Base-by-base conservation (phyloP, 179 eudicot species). In the Silene noctiflora region DNA sequence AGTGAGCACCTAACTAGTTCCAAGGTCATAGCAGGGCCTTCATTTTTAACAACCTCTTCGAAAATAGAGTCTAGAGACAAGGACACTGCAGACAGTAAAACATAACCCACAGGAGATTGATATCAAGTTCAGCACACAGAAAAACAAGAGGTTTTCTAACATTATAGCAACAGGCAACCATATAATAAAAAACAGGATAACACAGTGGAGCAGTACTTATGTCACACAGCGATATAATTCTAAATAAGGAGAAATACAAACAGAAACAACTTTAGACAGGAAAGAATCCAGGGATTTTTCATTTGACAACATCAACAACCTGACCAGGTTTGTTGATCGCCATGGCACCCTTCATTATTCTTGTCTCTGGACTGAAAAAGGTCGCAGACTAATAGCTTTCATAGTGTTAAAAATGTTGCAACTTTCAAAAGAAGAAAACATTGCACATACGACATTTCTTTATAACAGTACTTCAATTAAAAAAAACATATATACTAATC, bases 31-130 rank as follows among this genome's bases (percentile, higher is more conserved):
- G 75, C 83, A 77, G 85, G 85, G 63, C 90, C 97, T 78, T 87
- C 88, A 74, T 81, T 86, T 78, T 91, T 93, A 29, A 91, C 85
- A 73, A 91, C 90, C 89, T 93, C 96, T 71, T 89, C 89, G 71
- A 85, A 90, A 60, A 95, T 89, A 66, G 81, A 82, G 74, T 88
- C 84, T 76, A 90, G 78, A 58, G 92, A 86, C 75, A 89, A 73
- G 31, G 91, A 86, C 74, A 81, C 99, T 93, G 96, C 80, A 75
- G 75, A 80, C 13, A 67, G 48, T 75, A 74, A 55, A 63, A 39
- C 27, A 55, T 31, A 61, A 35, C 63, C 55, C 60, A 24, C 25
- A 29, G 33, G 51, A 25, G 62, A 77, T 48, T 19, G 20, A 74
- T 4, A 69, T 53, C 63, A 69, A 70, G 4, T 5, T 27, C 58